These are phyloP conservation scores for Salix exigua DNA, from an alignment of 345 rosid species.

Conservation along the genomic window DNA sequence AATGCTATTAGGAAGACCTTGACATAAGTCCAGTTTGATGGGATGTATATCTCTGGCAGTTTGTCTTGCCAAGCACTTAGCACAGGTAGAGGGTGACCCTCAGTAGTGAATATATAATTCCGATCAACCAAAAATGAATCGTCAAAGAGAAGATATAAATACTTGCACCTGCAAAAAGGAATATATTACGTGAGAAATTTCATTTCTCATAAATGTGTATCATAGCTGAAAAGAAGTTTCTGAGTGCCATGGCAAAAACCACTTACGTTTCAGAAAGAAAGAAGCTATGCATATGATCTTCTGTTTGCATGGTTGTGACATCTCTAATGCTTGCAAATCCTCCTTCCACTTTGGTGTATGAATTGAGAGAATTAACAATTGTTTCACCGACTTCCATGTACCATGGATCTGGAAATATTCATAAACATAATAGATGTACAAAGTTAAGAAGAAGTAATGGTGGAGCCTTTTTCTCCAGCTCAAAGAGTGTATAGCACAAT, in stretches of 20 bases:
- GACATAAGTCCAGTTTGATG: constrained; percentile 60
- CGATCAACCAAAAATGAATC: constrained; percentile 68
- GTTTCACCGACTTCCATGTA: constrained; percentile 90
- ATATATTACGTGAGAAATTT: not conserved
- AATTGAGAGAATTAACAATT: constrained; percentile 77
- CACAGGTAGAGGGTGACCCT: constrained; percentile 91
- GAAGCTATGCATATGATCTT: constrained; percentile 98
- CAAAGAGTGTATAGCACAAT: not conserved
- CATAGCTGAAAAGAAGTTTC: not conserved
- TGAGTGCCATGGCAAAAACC: not conserved
- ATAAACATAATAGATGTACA: not conserved
- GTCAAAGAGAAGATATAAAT: constrained; percentile 89
- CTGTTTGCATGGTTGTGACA: constrained; percentile 89
- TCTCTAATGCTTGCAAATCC: constrained; percentile 93
- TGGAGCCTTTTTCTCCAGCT: not conserved
- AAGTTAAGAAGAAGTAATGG: not conserved
- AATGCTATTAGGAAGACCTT: constrained; percentile 41
- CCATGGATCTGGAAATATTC: constrained; percentile 67
- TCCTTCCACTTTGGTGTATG: constrained; percentile 75
- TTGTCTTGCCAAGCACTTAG: constrained; percentile 86
- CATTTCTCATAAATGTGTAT: not conserved
- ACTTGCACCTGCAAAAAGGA: constrained; percentile 67
- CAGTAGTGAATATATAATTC: constrained; percentile 84
- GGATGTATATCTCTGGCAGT: constrained; percentile 72
- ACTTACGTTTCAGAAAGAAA: constrained; percentile 92